These are phyloP conservation scores for Butyriboletus loyo DNA, from an alignment of 768 basidiomycete species.

Conservation along the genomic window DNA sequence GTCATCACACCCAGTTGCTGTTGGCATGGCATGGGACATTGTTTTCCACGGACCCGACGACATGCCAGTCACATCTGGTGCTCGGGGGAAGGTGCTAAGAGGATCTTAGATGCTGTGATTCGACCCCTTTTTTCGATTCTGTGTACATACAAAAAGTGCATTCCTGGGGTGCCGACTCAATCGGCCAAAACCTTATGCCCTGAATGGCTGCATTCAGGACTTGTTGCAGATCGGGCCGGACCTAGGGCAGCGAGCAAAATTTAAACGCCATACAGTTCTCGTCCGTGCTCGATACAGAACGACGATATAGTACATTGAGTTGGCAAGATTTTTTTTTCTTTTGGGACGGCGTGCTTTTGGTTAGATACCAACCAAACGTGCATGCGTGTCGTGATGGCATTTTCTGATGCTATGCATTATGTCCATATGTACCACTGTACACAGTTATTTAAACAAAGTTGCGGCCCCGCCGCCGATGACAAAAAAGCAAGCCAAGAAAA, in stretches of 20 bases:
- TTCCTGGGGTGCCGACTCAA: neutral
- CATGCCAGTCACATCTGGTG: neutral
- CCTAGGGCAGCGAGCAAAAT: neutral
- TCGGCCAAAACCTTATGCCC: conserved; percentile 7
- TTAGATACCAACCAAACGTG: neutral
- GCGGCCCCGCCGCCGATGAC: conserved; percentile 3
- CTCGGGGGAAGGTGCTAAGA: too few species aligned
- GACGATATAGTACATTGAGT: too few species aligned
- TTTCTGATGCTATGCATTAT: neutral
- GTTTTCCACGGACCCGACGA: neutral
- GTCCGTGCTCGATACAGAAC: too few species aligned
- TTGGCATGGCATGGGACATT: neutral
- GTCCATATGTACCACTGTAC: neutral
- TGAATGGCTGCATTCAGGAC: neutral
- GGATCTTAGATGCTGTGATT: neutral
- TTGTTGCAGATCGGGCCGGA: neutral
- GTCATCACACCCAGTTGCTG: too few species aligned
- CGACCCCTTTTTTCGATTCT: neutral
- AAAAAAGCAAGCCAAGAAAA: conserved; percentile 2
- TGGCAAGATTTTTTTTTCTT: neutral
- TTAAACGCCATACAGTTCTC: too few species aligned
- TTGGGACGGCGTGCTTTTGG: neutral
- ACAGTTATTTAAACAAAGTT: neutral
- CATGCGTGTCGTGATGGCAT: neutral
- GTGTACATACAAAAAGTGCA: neutral